Conservation (phyloP, 495 filamentous ascomycete genomes). For the Tuber umbilicatum region DNA sequence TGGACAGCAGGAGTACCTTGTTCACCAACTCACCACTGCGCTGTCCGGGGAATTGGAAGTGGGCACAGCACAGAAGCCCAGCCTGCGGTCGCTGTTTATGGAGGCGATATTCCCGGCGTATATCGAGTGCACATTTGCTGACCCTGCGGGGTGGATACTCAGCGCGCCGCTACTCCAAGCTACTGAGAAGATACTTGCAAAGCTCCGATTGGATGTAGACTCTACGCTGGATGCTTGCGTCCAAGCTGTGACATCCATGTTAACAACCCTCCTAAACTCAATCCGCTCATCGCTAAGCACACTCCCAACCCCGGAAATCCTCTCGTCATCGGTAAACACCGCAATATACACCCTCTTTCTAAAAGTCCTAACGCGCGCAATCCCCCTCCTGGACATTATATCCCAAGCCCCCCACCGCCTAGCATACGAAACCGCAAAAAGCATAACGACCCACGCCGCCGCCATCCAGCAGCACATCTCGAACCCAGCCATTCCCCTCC, state of each 20-base stretch:
- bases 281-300: constrained; percentile 38
- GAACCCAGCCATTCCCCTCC: not conserved
- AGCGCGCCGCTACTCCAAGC: constrained; percentile 53
- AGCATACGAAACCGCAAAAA: constrained; percentile 7
- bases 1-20: constrained; percentile 55
- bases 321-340: constrained; percentile 45
- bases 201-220: constrained; percentile 50
- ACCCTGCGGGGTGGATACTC: constrained; percentile 55
- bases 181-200: constrained; percentile 45
- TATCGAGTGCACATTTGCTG: constrained; percentile 49
- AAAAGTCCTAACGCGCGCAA: constrained; percentile 46
- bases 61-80: constrained; percentile 46
- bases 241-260: constrained; percentile 45
- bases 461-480: not conserved
- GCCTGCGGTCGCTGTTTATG: constrained; percentile 54
- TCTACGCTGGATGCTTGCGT: constrained; percentile 47
- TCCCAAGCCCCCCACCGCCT: constrained; percentile 6
- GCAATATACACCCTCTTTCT: constrained; percentile 43
- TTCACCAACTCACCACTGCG: constrained; percentile 54
- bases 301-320: constrained; percentile 44
- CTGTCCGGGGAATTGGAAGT: constrained; percentile 50
- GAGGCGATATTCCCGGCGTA: constrained; percentile 61
- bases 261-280: constrained; percentile 47
- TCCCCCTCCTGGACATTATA: constrained; percentile 54
- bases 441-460: constrained; percentile 11